Base-by-base conservation (phyloP, 2,329 filamentous ascomycete species). In the Fusarium napiforme region DNA sequence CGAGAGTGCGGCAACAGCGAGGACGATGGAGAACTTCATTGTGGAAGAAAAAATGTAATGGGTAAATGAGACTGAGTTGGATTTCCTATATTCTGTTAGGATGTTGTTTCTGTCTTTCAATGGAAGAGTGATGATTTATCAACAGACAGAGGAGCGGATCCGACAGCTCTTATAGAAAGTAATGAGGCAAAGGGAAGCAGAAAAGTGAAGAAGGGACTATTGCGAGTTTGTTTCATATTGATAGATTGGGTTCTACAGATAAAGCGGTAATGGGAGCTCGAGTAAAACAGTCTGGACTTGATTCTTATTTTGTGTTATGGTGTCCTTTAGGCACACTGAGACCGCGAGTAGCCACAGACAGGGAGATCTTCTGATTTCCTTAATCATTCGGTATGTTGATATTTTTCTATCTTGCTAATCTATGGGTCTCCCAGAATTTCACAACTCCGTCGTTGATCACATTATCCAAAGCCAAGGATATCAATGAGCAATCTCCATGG, bases 11-110 rank as follows among this genome's bases (percentile, higher is more conserved):
- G 18, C 19, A 7, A 67, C 1, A 15, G 52, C 16, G 14, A 67
- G n/a, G 16, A 46, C 8, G 5, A 52, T 18, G 11, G 64, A 59
- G 3, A 67, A 9, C 28, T 67, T 67, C 62, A 67, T 60, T n/a
- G 1, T 45, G 23, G 8, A 36, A 5, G 1, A 23, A 9, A 10
- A 16, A 1, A 0, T 3, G 4, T 23, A 14, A 5, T 26, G 12
- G 1, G 1, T 2, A 26, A 28, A 5, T 45, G 16, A 9, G 5
- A 2, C 15, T 45, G 23, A 28, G 23, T 9, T 40, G 15, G 9
- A 10, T 23, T 23, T 23, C 23, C 23, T 23, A 23, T 23, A 23
- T 23, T 23, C 23, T 23, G 23, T 23, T 23, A 23, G 23, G 23
- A 23, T 23, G 23, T 23, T 23, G 2, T 8, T 7, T 19, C 8